phyloP scores from a whole-genome alignment of 768 basidiomycete genomes.

The Pleurotus sapidus region DNA sequence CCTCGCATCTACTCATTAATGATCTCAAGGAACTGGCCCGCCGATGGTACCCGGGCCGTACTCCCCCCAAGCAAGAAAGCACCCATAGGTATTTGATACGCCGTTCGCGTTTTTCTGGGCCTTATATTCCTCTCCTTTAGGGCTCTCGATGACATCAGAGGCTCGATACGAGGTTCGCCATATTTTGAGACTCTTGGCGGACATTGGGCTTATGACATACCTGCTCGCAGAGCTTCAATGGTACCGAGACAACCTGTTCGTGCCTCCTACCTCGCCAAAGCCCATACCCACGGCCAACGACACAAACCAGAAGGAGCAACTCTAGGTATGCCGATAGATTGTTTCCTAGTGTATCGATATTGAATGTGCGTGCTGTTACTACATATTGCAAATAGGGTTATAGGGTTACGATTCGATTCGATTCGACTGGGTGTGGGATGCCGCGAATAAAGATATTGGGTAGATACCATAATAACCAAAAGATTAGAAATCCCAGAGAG shows the following conservation, averaged over 20 bases:
- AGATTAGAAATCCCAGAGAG: constrained; percentile 70
- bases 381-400: constrained; percentile 6
- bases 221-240: constrained; percentile 64
- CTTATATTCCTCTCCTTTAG: constrained; percentile 38
- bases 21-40: constrained; percentile 60
- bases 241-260: constrained; percentile 77
- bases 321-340: too few species aligned
- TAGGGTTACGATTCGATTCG: background rate
- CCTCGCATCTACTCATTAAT: background rate
- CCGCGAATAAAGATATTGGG: constrained; percentile 9
- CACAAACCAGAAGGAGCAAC: background rate
- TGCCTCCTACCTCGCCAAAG: constrained; percentile 23
- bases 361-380: constrained; percentile 5
- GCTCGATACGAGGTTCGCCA: constrained; percentile 29
- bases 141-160: constrained; percentile 81
- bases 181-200: background rate
- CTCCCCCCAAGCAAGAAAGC: constrained; percentile 33
- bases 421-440: background rate
- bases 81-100: constrained; percentile 51
- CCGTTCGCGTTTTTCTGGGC: constrained; percentile 38
- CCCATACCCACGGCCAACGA: background rate
- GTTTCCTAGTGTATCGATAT: background rate
- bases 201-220: constrained; percentile 1
- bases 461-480: background rate
- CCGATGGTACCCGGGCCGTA: constrained; percentile 60